Percentiles rank a stretch among this genome's conserved stretches.
These are phyloP conservation scores for Amanita phalloides DNA, from an alignment of 768 basidiomycete species.

Conservation along the genomic window DNA sequence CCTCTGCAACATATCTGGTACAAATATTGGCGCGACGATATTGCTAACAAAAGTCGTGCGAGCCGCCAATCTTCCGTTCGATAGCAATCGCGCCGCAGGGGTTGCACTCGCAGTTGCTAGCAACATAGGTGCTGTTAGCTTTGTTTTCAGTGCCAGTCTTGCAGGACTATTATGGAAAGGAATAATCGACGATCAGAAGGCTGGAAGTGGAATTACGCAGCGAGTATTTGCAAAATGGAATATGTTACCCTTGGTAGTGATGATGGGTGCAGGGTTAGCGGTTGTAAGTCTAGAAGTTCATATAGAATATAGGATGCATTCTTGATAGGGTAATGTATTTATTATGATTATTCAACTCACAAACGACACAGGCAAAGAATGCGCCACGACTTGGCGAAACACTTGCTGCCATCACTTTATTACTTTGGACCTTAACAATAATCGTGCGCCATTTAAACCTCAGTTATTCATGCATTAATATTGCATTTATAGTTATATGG, in stretches of 20 bases:
- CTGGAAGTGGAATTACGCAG: constrained; percentile 27
- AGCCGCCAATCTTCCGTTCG: constrained; percentile 27
- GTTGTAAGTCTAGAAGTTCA: constrained; percentile 70
- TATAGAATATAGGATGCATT: background rate
- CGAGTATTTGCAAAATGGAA: constrained; percentile 68
- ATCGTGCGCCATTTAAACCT: too few species aligned
- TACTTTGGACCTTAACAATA: too few species aligned
- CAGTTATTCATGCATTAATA: too few species aligned
- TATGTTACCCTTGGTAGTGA: constrained; percentile 46
- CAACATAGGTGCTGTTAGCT: constrained; percentile 86
- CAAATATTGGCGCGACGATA: constrained; percentile 89
- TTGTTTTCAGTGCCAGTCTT: constrained; percentile 81
- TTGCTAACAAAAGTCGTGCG: constrained; percentile 74
- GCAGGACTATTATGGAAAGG: constrained; percentile 79
- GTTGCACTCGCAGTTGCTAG: constrained; percentile 76
- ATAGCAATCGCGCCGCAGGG: constrained; percentile 41
- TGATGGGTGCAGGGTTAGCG: constrained; percentile 56
- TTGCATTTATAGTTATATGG: too few species aligned
- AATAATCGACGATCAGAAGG: constrained; percentile 53
- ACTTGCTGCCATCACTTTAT: too few species aligned
- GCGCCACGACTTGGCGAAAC: too few species aligned
- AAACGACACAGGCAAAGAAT: too few species aligned
- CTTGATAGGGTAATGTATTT: constrained; percentile 21
- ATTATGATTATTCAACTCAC: constrained; percentile 10
- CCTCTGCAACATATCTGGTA: constrained; percentile 75